A percentile compares a stretch with the other conserved stretches of the same genome.
Conservation (phyloP, 164 flowering plant genomes). For the Santalum album region DNA sequence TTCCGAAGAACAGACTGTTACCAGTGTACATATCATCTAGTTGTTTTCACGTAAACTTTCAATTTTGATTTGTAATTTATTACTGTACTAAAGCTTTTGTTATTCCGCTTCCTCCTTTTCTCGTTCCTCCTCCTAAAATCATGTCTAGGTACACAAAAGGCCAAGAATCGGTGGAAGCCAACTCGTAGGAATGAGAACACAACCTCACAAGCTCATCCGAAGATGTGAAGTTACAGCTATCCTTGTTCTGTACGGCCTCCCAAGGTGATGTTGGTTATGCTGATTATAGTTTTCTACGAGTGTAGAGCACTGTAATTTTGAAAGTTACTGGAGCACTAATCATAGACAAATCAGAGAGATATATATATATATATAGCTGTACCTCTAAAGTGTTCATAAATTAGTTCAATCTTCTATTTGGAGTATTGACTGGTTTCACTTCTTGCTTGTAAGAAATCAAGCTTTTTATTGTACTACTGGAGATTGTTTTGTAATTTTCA, state of each 20-base stretch:
- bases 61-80: background rate
- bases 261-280: slow-evolving; percentile 47
- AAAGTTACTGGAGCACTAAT: too few species aligned
- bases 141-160: slow-evolving; percentile 49
- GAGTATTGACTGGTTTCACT: too few species aligned
- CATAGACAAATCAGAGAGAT: too few species aligned
- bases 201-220: slow-evolving; percentile 67
- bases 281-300: too few species aligned
- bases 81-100: background rate
- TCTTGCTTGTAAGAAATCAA: too few species aligned
- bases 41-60: background rate
- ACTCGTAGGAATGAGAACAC: slow-evolving; percentile 66
- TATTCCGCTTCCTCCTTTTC: slow-evolving; percentile 1
- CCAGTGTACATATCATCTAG: slow-evolving; percentile 49
- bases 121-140: background rate
- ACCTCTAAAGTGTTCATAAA: too few species aligned
- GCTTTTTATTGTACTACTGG: too few species aligned
- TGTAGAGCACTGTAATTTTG: too few species aligned
- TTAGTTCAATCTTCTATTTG: too few species aligned
- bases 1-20: slow-evolving; percentile 96
- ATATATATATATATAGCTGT: background rate
- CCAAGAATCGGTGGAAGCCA: slow-evolving; percentile 54
- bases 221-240: slow-evolving; percentile 98
- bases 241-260: slow-evolving; percentile 88
- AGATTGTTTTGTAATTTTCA: too few species aligned